Evolutionary conservation across 495 filamentous ascomycete species (phyloP), one percentile per base, ranked within the genome.

Genomic region (Mycothermus thermophilus): DNA sequence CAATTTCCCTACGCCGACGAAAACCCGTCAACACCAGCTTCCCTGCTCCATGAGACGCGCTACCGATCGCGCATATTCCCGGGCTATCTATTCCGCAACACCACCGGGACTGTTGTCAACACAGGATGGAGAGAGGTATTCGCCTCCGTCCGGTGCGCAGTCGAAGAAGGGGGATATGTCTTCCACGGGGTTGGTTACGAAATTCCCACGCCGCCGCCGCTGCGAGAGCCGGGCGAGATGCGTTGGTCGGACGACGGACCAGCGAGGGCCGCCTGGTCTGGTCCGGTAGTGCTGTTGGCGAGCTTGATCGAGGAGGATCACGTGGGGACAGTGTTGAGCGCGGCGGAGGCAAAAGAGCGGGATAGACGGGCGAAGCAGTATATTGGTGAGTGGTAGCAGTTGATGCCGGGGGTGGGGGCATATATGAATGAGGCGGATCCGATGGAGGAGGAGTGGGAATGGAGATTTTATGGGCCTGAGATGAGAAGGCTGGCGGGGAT

Each of bases 41-140:
- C 20, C 53, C 53, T 1, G 44, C 45, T 10, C n/a, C n/a, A n/a
- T n/a, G 48, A 49, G 27, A 52, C 54, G 11, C 56, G 58, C 13
- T 63, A 61, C 44, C 67, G 60, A 11, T 71, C 63, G 4, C 66
- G 72, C 8, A 57, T 74, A 0, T 64, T 72, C 43, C 71, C 72
- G 1, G 56, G 63, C 11, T 40, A 38, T 4, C 64, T 69, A 48
- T 73, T 59, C 48, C 54, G 55, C 1, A 41, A 54, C 41, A 41
- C 52, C 43, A 32, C 1, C 2, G 62, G 66, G 23, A n/a, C n/a
- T n/a, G n/a, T n/a, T n/a, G n/a, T n/a, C n/a, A n/a, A n/a, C n/a
- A n/a, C n/a, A n/a, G n/a, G n/a, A n/a, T 71, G 65, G 30, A 49
- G 58, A 36, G 60, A 64, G 30, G 64, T 55, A 19, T 61, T 67